A percentile compares a stretch with the other conserved stretches of the same genome.
These are phyloP conservation scores for Aquilaria agallochum DNA, from an alignment of 441 rosid species.

Conservation along the genomic window DNA sequence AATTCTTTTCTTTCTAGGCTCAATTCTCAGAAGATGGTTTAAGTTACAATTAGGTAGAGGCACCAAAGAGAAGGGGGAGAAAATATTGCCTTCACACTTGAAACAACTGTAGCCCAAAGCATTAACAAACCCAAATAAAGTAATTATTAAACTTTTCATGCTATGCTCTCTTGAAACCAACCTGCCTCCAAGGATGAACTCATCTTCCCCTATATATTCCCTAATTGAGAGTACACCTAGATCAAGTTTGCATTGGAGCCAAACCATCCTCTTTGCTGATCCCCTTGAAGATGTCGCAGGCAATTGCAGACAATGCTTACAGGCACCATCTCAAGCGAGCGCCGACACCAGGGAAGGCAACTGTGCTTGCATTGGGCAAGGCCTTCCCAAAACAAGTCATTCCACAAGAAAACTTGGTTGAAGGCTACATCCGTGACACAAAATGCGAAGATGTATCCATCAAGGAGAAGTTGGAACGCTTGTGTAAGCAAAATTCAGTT, in stretches of 20 bases:
- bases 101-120: slow-evolving; percentile 31
- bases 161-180: slow-evolving; percentile 45
- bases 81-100: slow-evolving; percentile 33
- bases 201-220: slow-evolving; percentile 39
- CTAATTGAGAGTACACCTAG: slow-evolving; percentile 9
- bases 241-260: slow-evolving; percentile 12
- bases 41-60: slow-evolving; percentile 24
- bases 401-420: slow-evolving; percentile 84
- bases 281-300: slow-evolving; percentile 36
- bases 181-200: slow-evolving; percentile 43
- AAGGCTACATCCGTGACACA: slow-evolving; percentile 80
- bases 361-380: slow-evolving; percentile 81
- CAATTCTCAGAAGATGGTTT: not conserved
- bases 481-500: slow-evolving; percentile 52
- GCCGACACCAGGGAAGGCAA: slow-evolving; percentile 71
- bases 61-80: slow-evolving; percentile 6
- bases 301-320: slow-evolving; percentile 23
- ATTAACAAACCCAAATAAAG: slow-evolving; percentile 38
- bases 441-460: slow-evolving; percentile 67
- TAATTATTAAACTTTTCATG: slow-evolving; percentile 36
- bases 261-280: slow-evolving; percentile 12
- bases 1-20: too few relatives aligned
- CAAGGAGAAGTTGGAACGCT: slow-evolving; percentile 77
- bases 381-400: slow-evolving; percentile 84
- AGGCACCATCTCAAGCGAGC: slow-evolving; percentile 31